phyloP scores from a whole-genome alignment of 2,329 filamentous ascomycete genomes.

The Trichoderma harzianum region DNA sequence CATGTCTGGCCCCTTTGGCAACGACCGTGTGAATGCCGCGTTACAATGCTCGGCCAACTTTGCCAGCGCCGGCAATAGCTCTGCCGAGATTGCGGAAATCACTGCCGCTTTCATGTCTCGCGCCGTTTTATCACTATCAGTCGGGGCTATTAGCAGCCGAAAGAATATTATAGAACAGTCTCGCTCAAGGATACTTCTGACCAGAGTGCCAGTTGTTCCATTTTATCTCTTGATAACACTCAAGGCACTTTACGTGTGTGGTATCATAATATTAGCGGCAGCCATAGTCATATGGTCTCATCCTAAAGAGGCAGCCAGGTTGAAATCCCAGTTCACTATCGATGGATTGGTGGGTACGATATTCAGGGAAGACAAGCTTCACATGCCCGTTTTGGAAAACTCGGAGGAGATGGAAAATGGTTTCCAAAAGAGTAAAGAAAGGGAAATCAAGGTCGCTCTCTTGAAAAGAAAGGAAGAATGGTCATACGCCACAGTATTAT shows the following conservation, averaged over 20 bases:
- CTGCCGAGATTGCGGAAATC: background rate
- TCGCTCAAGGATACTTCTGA: background rate
- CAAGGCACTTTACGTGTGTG: background rate
- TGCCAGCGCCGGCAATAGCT: background rate
- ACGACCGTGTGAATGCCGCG: background rate
- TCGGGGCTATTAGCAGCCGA: background rate
- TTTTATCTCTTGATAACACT: background rate
- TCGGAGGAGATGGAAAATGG: background rate
- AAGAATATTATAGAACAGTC: background rate
- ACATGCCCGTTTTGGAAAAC: background rate
- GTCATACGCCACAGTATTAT: background rate
- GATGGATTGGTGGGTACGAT: background rate
- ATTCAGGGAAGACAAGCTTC: background rate
- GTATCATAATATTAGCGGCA: background rate
- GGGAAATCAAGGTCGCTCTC: background rate
- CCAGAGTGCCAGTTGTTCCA: background rate
- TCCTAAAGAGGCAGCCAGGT: background rate
- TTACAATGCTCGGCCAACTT: background rate
- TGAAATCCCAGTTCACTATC: background rate
- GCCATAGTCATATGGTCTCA: background rate
- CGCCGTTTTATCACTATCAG: background rate
- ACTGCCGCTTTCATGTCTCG: background rate
- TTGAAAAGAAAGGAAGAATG: background rate
- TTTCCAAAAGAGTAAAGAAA: background rate
- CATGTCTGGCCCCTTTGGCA: background rate